Evolutionary conservation across 257 asterid genomes (phyloP).

Genomic region (Misopates orontium): DNA sequence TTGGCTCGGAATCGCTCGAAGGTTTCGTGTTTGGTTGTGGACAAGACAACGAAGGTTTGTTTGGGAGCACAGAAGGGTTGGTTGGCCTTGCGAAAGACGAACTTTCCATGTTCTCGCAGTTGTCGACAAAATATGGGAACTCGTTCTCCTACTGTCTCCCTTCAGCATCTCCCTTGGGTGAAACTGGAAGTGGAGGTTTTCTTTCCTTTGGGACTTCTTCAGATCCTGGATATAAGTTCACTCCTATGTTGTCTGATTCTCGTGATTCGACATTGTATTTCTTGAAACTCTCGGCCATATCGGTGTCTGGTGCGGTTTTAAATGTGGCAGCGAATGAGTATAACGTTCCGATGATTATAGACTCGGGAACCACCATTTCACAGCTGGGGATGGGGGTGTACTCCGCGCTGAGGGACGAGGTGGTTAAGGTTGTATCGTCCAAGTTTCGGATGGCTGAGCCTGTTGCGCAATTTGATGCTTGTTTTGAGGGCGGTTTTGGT

Average conservation of each 20-base stretch:
- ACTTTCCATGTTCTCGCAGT: constrained; percentile 49
- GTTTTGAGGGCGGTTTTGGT: constrained; percentile 38
- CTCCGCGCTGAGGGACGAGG: constrained; percentile 35
- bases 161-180: constrained; percentile 34
- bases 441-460: constrained; percentile 30
- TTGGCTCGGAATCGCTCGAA: constrained; percentile 38
- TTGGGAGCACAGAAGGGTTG: constrained; percentile 54
- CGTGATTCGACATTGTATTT: constrained; percentile 45
- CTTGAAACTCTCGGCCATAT: constrained; percentile 33
- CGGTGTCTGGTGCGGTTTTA: constrained; percentile 37
- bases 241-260: constrained; percentile 51
- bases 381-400: constrained; percentile 44
- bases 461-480: constrained; percentile 47
- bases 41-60: constrained; percentile 48
- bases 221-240: constrained; percentile 37
- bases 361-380: constrained; percentile 55
- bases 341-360: constrained; percentile 47
- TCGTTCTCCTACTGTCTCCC: constrained; percentile 58
- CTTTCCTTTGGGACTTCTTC: constrained; percentile 43
- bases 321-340: constrained; percentile 34
- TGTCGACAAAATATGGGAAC: constrained; percentile 45
- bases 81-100: constrained; percentile 51
- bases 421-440: constrained; percentile 40
- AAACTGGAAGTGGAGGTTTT: constrained; percentile 48
- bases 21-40: constrained; percentile 57